Evolutionary conservation across 768 basidiomycete species (phyloP), one percentile per base, ranked within the genome.

Genomic region (Cyclocybe cylindracea): DNA sequence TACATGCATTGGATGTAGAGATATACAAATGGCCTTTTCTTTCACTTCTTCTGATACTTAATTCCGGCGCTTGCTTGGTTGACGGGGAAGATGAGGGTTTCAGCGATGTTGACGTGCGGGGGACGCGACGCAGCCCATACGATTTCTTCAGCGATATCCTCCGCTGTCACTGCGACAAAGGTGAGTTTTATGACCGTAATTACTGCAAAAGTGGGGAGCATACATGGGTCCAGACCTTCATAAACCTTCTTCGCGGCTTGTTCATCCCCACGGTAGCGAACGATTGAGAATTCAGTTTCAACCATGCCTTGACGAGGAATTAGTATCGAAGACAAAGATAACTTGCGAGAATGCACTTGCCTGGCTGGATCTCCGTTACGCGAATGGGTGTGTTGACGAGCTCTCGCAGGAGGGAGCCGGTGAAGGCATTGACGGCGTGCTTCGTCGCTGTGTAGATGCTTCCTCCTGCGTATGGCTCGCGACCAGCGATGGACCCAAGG

Each of bases 101-200:
- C 88, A 1, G 91, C 93, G 39, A 98, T 79, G 65, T 98, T 94
- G 40, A 98, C 91, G 63, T 96, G 95, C 37, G 90, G 78, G 9
- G 95, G 95, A 38, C 95, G 86, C 9, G 89, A 79, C 14, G 97
- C 96, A 10, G 86, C 86, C 96, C 96, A 99, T 14, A 96, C 94
- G 62, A 99, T 95, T 70, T 98, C 94, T 67, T 99, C 97, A 1
- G 97, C 97, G 41, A 98, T 88, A 64, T 98, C 94, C 53, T 87
- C 79, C 6, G 87, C 85, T 5, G 81, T 78, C 68, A 96, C 91
- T 94, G 61, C 32, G 61, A 53, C 39, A 48, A 54, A 43, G 38
- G 7, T 35, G 57, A 29, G 45, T 51, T 48, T 18, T 32, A 29
- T 32, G 13, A n/a, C 37, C 11, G 35, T 41, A 24, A 29, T 33